A percentile compares a stretch with the other conserved stretches of the same genome.
Conservation (phyloP, 2,329 filamentous ascomycete species). For the Colletotrichum viniferum region DNA sequence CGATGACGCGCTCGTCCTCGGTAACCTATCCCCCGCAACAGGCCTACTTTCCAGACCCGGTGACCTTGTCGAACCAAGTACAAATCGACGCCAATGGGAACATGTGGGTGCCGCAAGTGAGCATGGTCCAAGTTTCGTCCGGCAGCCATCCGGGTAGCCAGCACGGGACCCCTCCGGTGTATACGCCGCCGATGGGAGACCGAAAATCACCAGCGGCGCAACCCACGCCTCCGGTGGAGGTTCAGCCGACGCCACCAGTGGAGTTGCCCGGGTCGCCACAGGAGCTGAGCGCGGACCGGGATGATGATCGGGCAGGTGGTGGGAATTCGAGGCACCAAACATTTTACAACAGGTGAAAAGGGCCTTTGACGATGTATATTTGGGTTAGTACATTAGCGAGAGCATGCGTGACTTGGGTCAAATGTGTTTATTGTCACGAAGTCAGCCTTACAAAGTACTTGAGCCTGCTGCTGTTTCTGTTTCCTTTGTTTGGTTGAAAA, state of each 20-base stretch:
- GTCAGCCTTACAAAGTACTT: neutral
- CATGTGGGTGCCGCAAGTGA: constrained; percentile 37
- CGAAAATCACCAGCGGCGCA: neutral
- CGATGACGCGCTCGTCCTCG: neutral
- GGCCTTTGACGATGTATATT: neutral
- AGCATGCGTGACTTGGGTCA: neutral
- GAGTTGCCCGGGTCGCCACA: constrained; percentile 4
- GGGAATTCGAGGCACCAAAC: constrained; percentile 5
- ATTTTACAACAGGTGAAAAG: constrained; percentile 12
- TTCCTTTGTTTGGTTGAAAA: neutral
- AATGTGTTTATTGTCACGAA: neutral
- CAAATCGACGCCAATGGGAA: constrained; percentile 36
- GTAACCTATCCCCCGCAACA: constrained; percentile 11
- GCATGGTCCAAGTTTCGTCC: constrained; percentile 29
- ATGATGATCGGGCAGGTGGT: neutral
- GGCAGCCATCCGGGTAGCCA: neutral
- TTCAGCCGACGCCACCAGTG: neutral
- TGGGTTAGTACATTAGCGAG: neutral
- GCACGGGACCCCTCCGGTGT: constrained; percentile 1
- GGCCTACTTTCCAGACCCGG: constrained; percentile 13
- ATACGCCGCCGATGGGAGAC: constrained; percentile 10
- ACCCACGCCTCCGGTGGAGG: neutral
- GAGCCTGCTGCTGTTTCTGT: neutral
- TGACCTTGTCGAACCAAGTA: constrained; percentile 17
- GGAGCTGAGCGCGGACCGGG: constrained; percentile 11